A percentile compares a stretch with the other conserved stretches of the same genome.
These are phyloP conservation scores for Dendrobium catenatum DNA, from an alignment of 106 monocot species.

Conservation along the genomic window DNA sequence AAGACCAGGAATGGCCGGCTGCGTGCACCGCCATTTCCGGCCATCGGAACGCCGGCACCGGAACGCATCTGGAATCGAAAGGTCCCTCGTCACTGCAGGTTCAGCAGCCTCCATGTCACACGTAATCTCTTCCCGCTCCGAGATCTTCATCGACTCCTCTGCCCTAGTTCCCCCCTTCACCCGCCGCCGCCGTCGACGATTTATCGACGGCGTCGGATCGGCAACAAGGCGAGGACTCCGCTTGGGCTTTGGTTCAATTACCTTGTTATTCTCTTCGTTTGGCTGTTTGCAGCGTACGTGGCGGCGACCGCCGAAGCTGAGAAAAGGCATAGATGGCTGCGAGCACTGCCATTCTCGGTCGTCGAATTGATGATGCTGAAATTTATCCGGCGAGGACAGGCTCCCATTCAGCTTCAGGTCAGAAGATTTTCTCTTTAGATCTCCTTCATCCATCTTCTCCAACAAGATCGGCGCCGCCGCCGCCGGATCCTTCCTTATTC, in stretches of 20 bases:
- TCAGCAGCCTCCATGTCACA: not conserved
- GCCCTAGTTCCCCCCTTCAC: not conserved
- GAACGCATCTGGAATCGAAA: conserved; percentile 1
- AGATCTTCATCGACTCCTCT: not conserved
- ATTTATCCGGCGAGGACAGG: not conserved
- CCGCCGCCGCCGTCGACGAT: not conserved
- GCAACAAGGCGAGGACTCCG: not conserved
- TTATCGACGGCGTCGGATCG: not conserved
- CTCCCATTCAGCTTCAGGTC: not conserved
- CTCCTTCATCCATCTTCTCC: not conserved
- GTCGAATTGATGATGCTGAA: not conserved
- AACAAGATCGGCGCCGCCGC: not conserved
- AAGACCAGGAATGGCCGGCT: conserved; percentile 11
- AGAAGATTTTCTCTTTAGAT: not conserved
- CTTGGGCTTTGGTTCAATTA: not conserved
- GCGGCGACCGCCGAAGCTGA: not conserved
- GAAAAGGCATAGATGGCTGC: not conserved
- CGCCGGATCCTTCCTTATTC: not conserved
- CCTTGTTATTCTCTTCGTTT: not conserved
- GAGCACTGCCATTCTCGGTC: not conserved
- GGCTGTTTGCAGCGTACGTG: not conserved
- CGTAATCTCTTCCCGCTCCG: not conserved
- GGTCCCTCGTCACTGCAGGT: conserved; percentile 3
- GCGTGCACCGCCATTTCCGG: conserved; percentile 37
- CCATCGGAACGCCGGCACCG: conserved; percentile 42